phyloP scores from a whole-genome alignment of 768 basidiomycete species.

The Suillus bovinus region DNA sequence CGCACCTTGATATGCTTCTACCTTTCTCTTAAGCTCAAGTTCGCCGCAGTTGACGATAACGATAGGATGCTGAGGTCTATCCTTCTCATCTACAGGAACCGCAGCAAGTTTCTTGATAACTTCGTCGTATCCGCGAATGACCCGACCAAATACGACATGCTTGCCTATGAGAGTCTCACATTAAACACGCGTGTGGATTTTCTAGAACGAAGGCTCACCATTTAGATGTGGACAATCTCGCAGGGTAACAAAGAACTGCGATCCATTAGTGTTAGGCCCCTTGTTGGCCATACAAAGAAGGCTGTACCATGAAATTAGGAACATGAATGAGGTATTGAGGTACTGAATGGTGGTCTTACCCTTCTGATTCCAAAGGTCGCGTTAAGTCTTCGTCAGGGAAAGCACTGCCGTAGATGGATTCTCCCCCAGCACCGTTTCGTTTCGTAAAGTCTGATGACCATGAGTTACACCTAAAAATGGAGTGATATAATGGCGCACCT shows the following conservation, averaged over 20 bases:
- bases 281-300: constrained; percentile 91
- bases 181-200: constrained; percentile 2
- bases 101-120: constrained; percentile 60
- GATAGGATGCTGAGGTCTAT: constrained; percentile 68
- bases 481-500: constrained; percentile 41
- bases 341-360: constrained; percentile 36
- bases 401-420: constrained; percentile 74
- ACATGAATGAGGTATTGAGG: not conserved
- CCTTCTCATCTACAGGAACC: constrained; percentile 72
- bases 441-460: constrained; percentile 67
- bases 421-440: constrained; percentile 77
- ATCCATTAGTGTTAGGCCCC: constrained; percentile 81
- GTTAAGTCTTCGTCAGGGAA: constrained; percentile 80
- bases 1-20: constrained; percentile 19
- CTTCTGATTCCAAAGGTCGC: constrained; percentile 62
- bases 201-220: constrained; percentile 43
- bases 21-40: constrained; percentile 59
- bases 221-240: constrained; percentile 72
- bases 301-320: constrained; percentile 31
- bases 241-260: constrained; percentile 86
- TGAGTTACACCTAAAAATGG: constrained; percentile 6
- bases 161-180: constrained; percentile 42
- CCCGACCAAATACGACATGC: constrained; percentile 57
- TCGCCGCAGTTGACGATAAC: constrained; percentile 81
- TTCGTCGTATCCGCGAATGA: constrained; percentile 60